Base-by-base conservation (phyloP, 2,329 filamentous ascomycete species). In the Balansia obtecta region DNA sequence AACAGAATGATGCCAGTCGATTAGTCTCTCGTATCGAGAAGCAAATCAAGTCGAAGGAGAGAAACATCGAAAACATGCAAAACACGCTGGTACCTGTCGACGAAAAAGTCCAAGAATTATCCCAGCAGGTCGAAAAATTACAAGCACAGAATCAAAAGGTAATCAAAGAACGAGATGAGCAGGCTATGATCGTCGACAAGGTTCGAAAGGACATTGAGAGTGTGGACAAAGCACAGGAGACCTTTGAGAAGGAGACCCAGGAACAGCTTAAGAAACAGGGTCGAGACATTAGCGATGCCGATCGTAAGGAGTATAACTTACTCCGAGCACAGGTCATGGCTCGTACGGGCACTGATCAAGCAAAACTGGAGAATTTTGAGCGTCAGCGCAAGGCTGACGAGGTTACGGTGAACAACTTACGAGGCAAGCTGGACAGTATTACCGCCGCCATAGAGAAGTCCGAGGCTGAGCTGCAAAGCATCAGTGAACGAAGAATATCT, bases 371-470 rank as follows among this genome's bases (percentile, higher is more conserved):
- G 66, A 88, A 89, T 55, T 77, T 96, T n/a, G 79, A 82, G 51
- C 88, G 90, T 20, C 88, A 96, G 62, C 76, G 88, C 54, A 95
- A 91, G 68, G 93, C 88, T 0, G 90, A 97, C 60, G 85, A 91
- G 54, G 89, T 94, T 53, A 93, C 89, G 0, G 86, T 91, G 53
- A 91, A 87, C 61, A 95, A 86, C 55, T 73, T 97, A 55, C 90
- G 86, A 66, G 86, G 87, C 61, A 95, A 89, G 63, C 83, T 96
- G 33, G 88, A 95, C 56, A 82, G 77, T 50, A 81, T 84, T 15
- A 77, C 93, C 55, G 83, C 82, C 58, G 80, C 85, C 37, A 75
- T 87, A 12, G 80, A 86, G 54, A 88, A 85, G 56, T 72, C 93
- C 4, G 80, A 88, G 54, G 74, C 76, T 4, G 89, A 96, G 54